A percentile compares a stretch with the other conserved stretches of the same genome.
phyloP scores from a whole-genome alignment of 176 grass and related monocot species.

The Saccharum spontaneum region DNA sequence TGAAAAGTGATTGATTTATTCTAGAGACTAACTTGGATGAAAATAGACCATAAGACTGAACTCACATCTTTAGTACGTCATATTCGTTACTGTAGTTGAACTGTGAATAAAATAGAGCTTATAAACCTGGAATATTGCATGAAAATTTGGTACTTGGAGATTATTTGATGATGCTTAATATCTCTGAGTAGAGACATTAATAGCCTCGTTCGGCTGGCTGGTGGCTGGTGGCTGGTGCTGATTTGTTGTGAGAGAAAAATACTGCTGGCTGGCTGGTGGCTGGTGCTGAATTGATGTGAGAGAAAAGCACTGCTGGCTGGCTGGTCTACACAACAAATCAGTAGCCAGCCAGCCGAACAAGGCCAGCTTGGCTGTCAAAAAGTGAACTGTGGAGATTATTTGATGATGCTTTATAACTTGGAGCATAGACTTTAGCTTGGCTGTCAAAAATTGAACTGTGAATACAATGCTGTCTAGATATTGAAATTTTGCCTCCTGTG shows the following conservation, averaged over 20 bases:
- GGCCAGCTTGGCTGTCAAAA: background rate
- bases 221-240: too few relatives aligned
- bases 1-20: background rate
- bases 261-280: too few relatives aligned
- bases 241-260: too few relatives aligned
- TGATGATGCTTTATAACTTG: background rate
- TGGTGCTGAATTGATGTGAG: too few relatives aligned
- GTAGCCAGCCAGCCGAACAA: too few relatives aligned
- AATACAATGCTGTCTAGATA: background rate
- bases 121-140: background rate
- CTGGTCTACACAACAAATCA: too few relatives aligned
- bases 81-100: background rate
- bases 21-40: background rate
- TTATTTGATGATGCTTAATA: background rate
- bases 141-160: background rate
- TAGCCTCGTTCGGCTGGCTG: too few relatives aligned
- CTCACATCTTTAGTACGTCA: background rate
- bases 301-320: too few relatives aligned
- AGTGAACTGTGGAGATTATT: background rate
- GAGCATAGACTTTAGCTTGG: background rate
- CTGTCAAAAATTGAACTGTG: background rate
- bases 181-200: background rate
- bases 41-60: background rate
- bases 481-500: background rate
- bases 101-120: background rate